Evolutionary conservation across 163 green algal species (phyloP).

Genomic region (Scenedesmus sp.): DNA sequence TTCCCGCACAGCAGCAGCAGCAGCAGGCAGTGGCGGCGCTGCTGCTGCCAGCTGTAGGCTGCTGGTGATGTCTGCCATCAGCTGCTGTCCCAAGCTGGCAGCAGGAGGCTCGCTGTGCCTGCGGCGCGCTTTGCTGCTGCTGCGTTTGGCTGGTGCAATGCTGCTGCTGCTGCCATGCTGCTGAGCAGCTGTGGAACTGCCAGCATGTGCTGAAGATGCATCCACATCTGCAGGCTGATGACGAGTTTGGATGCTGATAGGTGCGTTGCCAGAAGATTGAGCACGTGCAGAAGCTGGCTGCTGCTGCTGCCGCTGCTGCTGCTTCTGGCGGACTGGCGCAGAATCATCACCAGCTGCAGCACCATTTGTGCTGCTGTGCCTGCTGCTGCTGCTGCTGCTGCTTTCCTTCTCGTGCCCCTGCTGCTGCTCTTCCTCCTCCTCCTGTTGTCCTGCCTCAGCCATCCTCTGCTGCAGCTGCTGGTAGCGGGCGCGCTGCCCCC

Average conservation of each 20-base stretch:
- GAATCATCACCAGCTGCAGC: not conserved
- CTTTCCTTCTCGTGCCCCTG: not conserved
- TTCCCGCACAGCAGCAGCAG: not conserved
- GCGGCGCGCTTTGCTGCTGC: not conserved
- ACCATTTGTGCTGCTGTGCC: not conserved
- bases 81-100: not conserved
- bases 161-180: not conserved
- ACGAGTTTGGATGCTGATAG: too few relatives aligned
- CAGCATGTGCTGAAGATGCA: not conserved
- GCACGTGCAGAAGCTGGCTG: not conserved
- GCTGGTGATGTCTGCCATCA: conserved; percentile 11
- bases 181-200: not conserved
- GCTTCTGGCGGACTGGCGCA: not conserved
- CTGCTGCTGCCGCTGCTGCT: conserved; percentile 5
- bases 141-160: not conserved
- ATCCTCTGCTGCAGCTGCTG: not conserved
- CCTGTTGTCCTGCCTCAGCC: not conserved
- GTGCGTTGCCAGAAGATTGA: not conserved
- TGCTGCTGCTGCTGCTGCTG: conserved; percentile 10
- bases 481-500: not conserved
- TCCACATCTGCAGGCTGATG: not conserved
- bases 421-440: not conserved
- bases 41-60: conserved; percentile 9
- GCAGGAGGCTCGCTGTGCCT: not conserved
- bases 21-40: not conserved